A percentile compares a stretch with the other conserved stretches of the same genome.
Evolutionary conservation across 805 yeast genomes (phyloP).

Genomic region (Torulaspora indica): DNA sequence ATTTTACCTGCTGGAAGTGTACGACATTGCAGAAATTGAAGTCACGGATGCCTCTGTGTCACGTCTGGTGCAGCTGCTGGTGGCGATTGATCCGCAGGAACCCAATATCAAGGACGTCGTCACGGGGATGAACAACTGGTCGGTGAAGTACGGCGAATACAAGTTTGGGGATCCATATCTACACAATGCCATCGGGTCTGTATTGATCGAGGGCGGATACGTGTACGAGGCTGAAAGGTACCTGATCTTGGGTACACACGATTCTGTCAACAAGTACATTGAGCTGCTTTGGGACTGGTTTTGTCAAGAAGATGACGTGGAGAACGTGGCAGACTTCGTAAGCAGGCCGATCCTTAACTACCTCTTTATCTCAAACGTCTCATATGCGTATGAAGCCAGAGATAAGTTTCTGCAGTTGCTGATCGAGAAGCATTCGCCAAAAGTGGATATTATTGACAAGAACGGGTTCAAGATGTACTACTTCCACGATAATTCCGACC

Average conservation of each 20-base stretch:
- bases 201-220: conserved; percentile 49
- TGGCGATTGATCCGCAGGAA: conserved; percentile 45
- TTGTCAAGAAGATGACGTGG: conserved; percentile 26
- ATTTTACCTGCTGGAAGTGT: conserved; percentile 65
- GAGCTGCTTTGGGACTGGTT: conserved; percentile 47
- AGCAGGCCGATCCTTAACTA: conserved; percentile 72
- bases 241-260: conserved; percentile 60
- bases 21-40: conserved; percentile 45
- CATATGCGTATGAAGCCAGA: conserved; percentile 48
- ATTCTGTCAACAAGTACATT: conserved; percentile 47
- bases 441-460: conserved; percentile 29
- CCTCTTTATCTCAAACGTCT: conserved; percentile 59
- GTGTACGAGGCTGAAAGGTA: conserved; percentile 69
- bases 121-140: conserved; percentile 64
- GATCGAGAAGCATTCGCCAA: conserved; percentile 20
- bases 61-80: conserved; percentile 45
- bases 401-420: conserved; percentile 37
- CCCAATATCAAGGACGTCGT: conserved; percentile 63
- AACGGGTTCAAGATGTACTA: conserved; percentile 36
- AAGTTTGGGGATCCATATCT: conserved; percentile 71
- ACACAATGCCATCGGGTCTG: conserved; percentile 67
- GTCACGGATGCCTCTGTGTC: conserved; percentile 44
- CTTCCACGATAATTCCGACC: conserved; percentile 42
- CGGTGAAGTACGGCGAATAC: conserved; percentile 44
- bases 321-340: conserved; percentile 34